Conservation (phyloP, 139 green algal genomes). For the Axilococcus clingmanii region DNA sequence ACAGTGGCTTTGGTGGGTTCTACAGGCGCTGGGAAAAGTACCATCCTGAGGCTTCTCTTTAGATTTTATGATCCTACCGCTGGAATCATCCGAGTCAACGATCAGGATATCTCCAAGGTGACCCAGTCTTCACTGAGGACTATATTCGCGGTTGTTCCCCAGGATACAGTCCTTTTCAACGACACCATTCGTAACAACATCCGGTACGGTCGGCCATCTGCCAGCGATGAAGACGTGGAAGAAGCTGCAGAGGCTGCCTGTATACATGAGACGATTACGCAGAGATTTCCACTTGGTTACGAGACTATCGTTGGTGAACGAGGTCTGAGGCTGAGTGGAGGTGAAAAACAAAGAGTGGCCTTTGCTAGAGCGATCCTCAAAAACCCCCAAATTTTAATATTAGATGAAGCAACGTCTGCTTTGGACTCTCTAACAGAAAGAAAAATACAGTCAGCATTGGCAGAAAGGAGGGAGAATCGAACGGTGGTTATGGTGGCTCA, state of each 20-base stretch:
- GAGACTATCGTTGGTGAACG: slow-evolving; percentile 29
- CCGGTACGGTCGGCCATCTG: slow-evolving; percentile 39
- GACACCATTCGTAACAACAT: slow-evolving; percentile 90
- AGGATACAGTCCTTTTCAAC: slow-evolving; percentile 95
- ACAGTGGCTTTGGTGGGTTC: slow-evolving; percentile 62
- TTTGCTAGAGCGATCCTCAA: slow-evolving; percentile 73
- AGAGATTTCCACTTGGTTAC: slow-evolving; percentile 44
- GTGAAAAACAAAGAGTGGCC: slow-evolving; percentile 78
- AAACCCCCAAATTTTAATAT: slow-evolving; percentile 56
- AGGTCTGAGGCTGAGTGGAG: slow-evolving; percentile 42
- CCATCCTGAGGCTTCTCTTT: slow-evolving; percentile 72
- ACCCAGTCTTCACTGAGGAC: slow-evolving; percentile 51
- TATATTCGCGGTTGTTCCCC: slow-evolving; percentile 39
- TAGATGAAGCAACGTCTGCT: slow-evolving; percentile 81
- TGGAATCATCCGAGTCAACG: slow-evolving; percentile 63
- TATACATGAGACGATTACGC: slow-evolving; percentile 79
- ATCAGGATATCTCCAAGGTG: slow-evolving; percentile 55
- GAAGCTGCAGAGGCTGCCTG: slow-evolving; percentile 37
- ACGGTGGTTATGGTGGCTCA: slow-evolving; percentile 42
- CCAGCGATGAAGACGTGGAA: slow-evolving; percentile 36
- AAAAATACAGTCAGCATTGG: slow-evolving; percentile 36
- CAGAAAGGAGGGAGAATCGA: slow-evolving; percentile 20
- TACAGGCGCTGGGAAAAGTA: slow-evolving; percentile 87
- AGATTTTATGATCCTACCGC: slow-evolving; percentile 63
- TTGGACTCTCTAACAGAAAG: slow-evolving; percentile 62